Base-by-base conservation (phyloP, 148 eudicot species). In the Amaranthus cruentus region DNA sequence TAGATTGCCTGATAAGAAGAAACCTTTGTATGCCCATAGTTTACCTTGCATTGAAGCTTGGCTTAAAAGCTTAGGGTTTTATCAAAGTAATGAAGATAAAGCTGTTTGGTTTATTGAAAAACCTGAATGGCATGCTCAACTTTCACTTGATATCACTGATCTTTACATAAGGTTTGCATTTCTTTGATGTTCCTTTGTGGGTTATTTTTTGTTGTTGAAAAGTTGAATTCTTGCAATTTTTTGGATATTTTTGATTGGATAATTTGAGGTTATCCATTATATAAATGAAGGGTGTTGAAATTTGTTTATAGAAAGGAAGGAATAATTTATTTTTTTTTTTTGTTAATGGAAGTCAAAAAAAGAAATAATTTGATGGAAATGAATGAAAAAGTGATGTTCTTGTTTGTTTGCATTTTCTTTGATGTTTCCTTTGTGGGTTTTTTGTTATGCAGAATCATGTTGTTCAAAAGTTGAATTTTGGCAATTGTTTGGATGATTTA, bases 41-140 rank as follows among this genome's bases (percentile, higher is more conserved):
- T 82, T 92, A 79, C 95, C 92, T 46, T 90, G 92, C 53, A 81
- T 92, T 43, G 97, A 92, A 63, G 89, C 92, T 2, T 92, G 97
- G 97, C 73, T 92, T 48, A 88, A 62, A 73, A 84, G 76, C 13
- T 74, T 92, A 62, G 96, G 96, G 77, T 92, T 92, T 84, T 73
- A 71, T 6, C 97, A 92, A 80, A 88, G 88, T 13, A 78, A 65
- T 71, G 95, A 92, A 6, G 97, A 92, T 84, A 82, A 83, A 71
- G 96, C 96, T 76, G 84, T 86, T 75, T 92, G 97, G 97, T 83
- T 80, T 65, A 77, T 90, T 59, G 89, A 92, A 49, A 90, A 87
- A 15, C 66, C 85, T 51, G 89, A 83, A 74, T 92, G 97, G 97
- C 91, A 85, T 62, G 97, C 96, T 6, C 84, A 90, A 53, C 80